Evolutionary conservation across 345 rosid species (phyloP).

Genomic region (Syzygium aqueum): DNA sequence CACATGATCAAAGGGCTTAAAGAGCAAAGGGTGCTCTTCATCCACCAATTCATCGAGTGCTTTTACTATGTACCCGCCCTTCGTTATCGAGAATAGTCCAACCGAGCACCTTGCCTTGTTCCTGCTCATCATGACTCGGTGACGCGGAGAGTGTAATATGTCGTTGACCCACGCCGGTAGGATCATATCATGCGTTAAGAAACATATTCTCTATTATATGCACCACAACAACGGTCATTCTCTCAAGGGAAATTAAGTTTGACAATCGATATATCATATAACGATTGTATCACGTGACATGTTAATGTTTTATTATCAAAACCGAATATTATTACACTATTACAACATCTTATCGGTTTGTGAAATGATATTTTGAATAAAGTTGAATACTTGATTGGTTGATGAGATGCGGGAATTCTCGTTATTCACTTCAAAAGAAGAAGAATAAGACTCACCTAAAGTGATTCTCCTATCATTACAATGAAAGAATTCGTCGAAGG

Average conservation of each 20-base stretch:
- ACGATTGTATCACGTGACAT: rapidly evolving
- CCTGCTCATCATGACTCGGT: not conserved
- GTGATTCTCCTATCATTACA: conserved; percentile 32
- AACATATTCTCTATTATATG: not conserved
- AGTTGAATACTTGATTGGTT: not conserved
- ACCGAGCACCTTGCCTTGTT: not conserved
- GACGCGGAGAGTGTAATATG: conserved; percentile 28
- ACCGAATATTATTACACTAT: not conserved
- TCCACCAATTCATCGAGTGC: not conserved
- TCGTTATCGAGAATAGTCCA: conserved; percentile 40
- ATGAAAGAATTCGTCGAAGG: not conserved
- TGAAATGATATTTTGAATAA: not conserved
- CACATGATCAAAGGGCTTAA: conserved; percentile 25
- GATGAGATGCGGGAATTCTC: not conserved
- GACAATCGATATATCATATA: not conserved
- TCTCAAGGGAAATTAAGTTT: not conserved
- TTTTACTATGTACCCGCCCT: conserved; percentile 22
- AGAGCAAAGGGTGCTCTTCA: conserved; percentile 2
- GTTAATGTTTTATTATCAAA: not conserved
- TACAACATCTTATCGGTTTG: not conserved
- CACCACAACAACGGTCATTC: not conserved
- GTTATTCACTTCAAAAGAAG: not conserved
- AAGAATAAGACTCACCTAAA: not conserved
- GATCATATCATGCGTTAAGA: not conserved
- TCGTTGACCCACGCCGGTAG: conserved; percentile 58